Evolutionary conservation across 148 eudicot genomes (phyloP).

Genomic region (Rhododendron griersonianum): DNA sequence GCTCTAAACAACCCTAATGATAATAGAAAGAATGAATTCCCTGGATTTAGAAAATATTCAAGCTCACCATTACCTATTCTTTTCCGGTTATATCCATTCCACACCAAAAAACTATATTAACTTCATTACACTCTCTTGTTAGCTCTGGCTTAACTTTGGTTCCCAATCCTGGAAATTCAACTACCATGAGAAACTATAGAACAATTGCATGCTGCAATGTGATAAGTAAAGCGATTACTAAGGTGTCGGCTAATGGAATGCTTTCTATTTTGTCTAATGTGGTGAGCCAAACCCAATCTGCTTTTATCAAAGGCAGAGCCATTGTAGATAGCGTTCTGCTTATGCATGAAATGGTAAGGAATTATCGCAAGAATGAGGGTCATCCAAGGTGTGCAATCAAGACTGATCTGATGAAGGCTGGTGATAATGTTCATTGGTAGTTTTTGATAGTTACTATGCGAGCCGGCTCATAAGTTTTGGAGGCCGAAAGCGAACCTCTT

Average conservation of each 20-base stretch:
- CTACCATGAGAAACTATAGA: not conserved
- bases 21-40: not conserved
- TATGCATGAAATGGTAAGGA: not conserved
- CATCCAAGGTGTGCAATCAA: not conserved
- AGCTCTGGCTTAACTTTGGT: not conserved
- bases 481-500: too few relatives aligned
- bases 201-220: not conserved
- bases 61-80: not conserved
- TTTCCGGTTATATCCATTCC: not conserved
- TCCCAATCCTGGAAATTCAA: not conserved
- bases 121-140: not conserved
- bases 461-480: too few relatives aligned
- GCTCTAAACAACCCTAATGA: not conserved
- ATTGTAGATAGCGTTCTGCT: not conserved
- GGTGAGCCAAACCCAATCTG: not conserved
- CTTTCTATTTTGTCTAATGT: not conserved
- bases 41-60: not conserved
- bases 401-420: not conserved
- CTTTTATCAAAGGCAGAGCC: not conserved
- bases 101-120: not conserved
- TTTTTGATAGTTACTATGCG: not conserved
- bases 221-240: not conserved
- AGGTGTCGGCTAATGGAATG: not conserved
- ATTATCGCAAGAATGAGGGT: not conserved
- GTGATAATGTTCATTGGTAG: not conserved